Percentiles rank a stretch among this genome's conserved stretches.
These are phyloP conservation scores for Lizonia empirigonia DNA, from an alignment of 2,329 filamentous ascomycete genomes.

Conservation along the genomic window DNA sequence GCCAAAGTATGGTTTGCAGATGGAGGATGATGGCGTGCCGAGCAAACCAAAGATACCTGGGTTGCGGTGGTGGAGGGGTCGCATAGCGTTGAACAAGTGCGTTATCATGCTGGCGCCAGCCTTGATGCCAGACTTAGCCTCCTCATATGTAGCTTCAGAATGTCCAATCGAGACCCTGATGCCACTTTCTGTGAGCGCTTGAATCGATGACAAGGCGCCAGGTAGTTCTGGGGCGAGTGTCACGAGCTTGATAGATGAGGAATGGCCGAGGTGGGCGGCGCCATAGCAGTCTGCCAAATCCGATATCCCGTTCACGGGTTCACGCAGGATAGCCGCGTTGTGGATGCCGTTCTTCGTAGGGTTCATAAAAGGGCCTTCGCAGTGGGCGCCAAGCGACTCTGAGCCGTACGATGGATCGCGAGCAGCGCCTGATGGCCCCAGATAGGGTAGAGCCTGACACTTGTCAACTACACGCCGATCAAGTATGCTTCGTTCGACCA, in stretches of 20 bases:
- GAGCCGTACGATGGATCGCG: conserved; percentile 71
- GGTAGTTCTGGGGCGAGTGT: conserved; percentile 82
- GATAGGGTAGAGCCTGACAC: conserved; percentile 69
- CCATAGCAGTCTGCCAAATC: conserved; percentile 78
- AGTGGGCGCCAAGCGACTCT: conserved; percentile 87
- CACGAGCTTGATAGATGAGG: conserved; percentile 71
- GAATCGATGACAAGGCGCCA: conserved; percentile 72
- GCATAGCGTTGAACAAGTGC: conserved; percentile 94
- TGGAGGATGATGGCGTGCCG: conserved; percentile 54
- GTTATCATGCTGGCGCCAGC: conserved; percentile 87
- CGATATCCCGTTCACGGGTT: conserved; percentile 64
- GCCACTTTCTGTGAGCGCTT: conserved; percentile 65
- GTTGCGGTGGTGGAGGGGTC: conserved; percentile 86
- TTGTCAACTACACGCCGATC: conserved; percentile 2
- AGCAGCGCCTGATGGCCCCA: conserved; percentile 70
- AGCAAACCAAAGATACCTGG: conserved; percentile 88
- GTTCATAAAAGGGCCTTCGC: conserved; percentile 87
- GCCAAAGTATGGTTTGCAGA: conserved; percentile 75
- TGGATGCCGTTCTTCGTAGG: conserved; percentile 87
- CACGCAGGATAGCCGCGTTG: conserved; percentile 71
- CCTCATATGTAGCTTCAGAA: conserved; percentile 84
- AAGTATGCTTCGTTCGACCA: not conserved
- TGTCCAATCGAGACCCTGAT: conserved; percentile 85
- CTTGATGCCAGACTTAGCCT: conserved; percentile 73
- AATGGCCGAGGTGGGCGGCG: conserved; percentile 63